Conservation (phyloP, 2,329 filamentous ascomycete species). For the Talaromyces amestolkiae region DNA sequence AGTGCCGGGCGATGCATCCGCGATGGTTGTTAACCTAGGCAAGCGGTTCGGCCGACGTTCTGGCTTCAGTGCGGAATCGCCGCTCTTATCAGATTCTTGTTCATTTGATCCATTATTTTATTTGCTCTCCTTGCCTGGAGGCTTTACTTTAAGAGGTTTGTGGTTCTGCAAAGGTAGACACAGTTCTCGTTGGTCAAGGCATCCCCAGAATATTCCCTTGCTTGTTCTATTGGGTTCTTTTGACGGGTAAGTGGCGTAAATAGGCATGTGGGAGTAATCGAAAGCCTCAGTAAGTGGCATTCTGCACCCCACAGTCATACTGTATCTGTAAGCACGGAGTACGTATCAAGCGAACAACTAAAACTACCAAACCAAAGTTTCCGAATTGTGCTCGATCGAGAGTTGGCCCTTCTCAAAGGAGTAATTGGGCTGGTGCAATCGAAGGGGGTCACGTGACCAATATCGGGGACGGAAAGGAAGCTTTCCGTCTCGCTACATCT, state of each 20-base stretch:
- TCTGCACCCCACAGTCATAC: background rate
- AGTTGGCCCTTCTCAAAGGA: background rate
- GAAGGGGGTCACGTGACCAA: background rate
- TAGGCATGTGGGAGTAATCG: background rate
- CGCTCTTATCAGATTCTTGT: background rate
- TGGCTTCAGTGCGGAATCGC: background rate
- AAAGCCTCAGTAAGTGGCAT: background rate
- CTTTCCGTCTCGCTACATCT: background rate
- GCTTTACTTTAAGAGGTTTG: background rate
- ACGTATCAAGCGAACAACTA: background rate
- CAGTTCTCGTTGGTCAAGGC: background rate
- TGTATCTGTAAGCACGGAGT: background rate
- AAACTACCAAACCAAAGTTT: background rate
- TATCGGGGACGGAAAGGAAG: background rate
- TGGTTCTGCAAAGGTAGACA: background rate
- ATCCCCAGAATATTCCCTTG: background rate
- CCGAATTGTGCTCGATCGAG: background rate
- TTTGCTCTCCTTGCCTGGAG: background rate
- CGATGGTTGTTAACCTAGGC: slow-evolving; percentile 1
- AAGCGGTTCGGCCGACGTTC: slow-evolving; percentile 6
- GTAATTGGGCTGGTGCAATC: background rate
- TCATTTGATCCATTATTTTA: background rate
- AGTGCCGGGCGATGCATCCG: background rate
- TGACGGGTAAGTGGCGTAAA: background rate
- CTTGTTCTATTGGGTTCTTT: background rate